Evolutionary conservation across 2,329 filamentous ascomycete genomes (phyloP).

Genomic region (Aspergillus clavatus): DNA sequence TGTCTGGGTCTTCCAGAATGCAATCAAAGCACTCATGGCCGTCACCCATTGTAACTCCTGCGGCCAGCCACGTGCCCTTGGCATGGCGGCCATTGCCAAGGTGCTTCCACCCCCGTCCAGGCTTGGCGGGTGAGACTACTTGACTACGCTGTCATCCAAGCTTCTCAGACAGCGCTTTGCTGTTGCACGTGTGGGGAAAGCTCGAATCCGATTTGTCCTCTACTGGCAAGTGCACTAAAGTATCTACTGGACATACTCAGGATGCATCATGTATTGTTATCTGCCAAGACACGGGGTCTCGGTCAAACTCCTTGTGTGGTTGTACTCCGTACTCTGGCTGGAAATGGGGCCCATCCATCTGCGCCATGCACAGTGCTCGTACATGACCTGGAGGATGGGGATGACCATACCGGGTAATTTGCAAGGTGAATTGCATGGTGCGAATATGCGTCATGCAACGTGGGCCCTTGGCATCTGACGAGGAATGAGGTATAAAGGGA

Average conservation of each 20-base stretch:
- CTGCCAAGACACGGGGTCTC: slow-evolving; percentile 8
- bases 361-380: not conserved
- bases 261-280: slow-evolving; percentile 1
- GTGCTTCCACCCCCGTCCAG: not conserved
- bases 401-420: not conserved
- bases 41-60: not conserved
- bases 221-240: not conserved
- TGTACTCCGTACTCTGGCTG: not conserved
- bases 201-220: slow-evolving; percentile 8
- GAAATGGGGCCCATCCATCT: too few relatives aligned
- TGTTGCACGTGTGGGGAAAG: slow-evolving; percentile 14
- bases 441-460: not conserved
- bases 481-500: not conserved
- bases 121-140: slow-evolving; percentile 2
- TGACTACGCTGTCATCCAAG: slow-evolving; percentile 1
- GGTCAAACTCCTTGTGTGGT: not conserved
- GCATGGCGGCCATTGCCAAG: slow-evolving; percentile 6
- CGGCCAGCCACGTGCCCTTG: slow-evolving; percentile 8
- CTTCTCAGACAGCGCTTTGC: slow-evolving; percentile 3
- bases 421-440: not conserved
- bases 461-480: not conserved
- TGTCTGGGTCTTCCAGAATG: not conserved
- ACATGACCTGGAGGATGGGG: not conserved
- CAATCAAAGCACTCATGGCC: not conserved
- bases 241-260: too few relatives aligned